phyloP scores from a whole-genome alignment of 768 basidiomycete species.

The Lactarius trivialis region DNA sequence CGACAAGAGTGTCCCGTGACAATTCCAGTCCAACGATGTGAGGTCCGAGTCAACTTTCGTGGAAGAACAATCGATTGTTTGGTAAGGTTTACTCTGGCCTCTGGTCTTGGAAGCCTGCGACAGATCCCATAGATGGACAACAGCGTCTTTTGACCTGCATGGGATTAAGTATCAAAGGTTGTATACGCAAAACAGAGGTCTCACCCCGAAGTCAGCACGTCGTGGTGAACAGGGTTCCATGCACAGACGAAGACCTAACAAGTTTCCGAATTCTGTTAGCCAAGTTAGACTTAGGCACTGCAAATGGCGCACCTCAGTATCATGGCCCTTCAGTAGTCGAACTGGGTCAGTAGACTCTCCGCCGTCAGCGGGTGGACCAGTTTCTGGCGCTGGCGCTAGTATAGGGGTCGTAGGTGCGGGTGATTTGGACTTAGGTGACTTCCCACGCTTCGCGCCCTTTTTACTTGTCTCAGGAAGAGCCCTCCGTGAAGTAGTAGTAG shows the following conservation, averaged over 20 bases:
- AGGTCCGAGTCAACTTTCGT: constrained; percentile 51
- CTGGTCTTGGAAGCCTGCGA: constrained; percentile 32
- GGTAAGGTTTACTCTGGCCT: constrained; percentile 30
- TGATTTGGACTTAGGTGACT: constrained; percentile 20
- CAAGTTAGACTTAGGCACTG: background rate
- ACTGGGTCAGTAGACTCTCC: constrained; percentile 14
- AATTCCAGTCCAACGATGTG: constrained; percentile 73
- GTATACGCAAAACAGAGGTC: constrained; percentile 22
- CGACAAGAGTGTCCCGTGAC: constrained; percentile 65
- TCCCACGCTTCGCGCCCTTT: constrained; percentile 10
- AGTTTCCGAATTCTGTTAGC: background rate
- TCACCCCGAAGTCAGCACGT: constrained; percentile 70
- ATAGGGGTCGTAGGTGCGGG: background rate
- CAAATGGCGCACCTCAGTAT: constrained; percentile 26
- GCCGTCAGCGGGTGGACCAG: background rate
- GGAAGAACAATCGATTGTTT: constrained; percentile 44
- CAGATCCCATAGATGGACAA: constrained; percentile 68
- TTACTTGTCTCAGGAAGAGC: background rate
- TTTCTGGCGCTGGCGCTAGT: background rate
- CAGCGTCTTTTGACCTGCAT: constrained; percentile 66
- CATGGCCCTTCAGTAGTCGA: constrained; percentile 40
- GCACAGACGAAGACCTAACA: constrained; percentile 71
- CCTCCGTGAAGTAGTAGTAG: background rate
- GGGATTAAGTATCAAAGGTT: background rate
- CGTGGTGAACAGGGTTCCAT: constrained; percentile 60